A percentile compares a stretch with the other conserved stretches of the same genome.
Conservation (phyloP, 345 rosid species). For the Chamaenerion angustifolium region DNA sequence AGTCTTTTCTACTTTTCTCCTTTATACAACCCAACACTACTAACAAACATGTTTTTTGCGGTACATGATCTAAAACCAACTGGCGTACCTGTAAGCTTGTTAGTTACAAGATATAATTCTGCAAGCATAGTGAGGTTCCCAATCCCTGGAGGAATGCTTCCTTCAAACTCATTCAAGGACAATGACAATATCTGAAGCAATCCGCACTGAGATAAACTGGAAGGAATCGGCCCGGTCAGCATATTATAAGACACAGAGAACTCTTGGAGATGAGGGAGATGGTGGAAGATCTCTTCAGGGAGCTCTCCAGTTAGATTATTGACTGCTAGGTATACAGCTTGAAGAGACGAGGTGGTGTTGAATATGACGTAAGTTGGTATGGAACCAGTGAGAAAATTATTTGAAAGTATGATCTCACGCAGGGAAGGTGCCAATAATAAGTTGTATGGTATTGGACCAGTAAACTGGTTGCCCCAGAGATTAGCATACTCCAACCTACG, state of each 20-base stretch:
- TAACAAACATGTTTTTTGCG: no score
- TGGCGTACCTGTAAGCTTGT: not conserved
- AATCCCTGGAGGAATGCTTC: slow-evolving; percentile 1
- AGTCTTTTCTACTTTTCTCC: no score
- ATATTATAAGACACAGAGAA: not conserved
- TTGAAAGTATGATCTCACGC: not conserved
- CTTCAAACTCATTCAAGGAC: not conserved
- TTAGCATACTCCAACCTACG: not conserved
- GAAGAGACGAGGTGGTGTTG: slow-evolving; percentile 7
- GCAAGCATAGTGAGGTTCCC: not conserved
- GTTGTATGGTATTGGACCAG: not conserved
- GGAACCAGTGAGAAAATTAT: slow-evolving; percentile 6
- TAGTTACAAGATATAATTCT: not conserved
- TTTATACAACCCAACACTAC: no score
- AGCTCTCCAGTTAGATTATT: slow-evolving; percentile 7
- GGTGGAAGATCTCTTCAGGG: slow-evolving; percentile 5
- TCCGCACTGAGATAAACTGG: not conserved
- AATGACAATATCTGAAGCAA: not conserved
- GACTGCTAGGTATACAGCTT: slow-evolving; percentile 1
- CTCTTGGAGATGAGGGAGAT: not conserved
- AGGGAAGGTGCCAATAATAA: not conserved
- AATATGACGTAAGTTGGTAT: slow-evolving; percentile 2
- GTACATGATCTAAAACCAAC: no score
- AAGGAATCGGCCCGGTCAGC: not conserved
- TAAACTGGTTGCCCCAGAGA: not conserved